These are phyloP conservation scores for Picochlorum sp. DNA, from an alignment of 139 green algal genomes.

Conservation along the genomic window DNA sequence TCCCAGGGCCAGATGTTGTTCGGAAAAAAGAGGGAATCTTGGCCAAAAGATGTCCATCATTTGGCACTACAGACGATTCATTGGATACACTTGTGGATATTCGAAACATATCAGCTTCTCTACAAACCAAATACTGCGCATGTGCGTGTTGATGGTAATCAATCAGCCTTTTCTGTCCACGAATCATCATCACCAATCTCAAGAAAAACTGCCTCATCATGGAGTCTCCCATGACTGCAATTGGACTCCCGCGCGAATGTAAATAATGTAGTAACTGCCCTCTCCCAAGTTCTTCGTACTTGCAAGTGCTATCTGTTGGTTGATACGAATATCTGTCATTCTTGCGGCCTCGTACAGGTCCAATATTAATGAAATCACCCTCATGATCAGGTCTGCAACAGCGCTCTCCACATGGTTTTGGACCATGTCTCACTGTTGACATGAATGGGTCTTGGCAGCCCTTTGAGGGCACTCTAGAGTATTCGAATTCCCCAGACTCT, in stretches of 20 bases:
- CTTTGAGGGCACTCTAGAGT: not conserved
- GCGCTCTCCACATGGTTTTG: not conserved
- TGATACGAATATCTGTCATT: slow-evolving; percentile 3
- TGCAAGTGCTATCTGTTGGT: slow-evolving; percentile 6
- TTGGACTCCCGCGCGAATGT: not conserved
- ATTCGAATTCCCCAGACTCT: slow-evolving; percentile 3
- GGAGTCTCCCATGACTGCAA: slow-evolving; percentile 17
- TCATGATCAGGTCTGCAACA: slow-evolving; percentile 4
- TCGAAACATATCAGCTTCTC: slow-evolving; percentile 17
- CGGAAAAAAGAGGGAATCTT: slow-evolving; percentile 18
- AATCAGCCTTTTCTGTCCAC: slow-evolving; percentile 6
- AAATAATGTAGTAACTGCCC: slow-evolving; percentile 16
- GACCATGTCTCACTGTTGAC: slow-evolving; percentile 3
- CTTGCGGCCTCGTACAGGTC: not conserved
- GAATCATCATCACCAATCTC: slow-evolving; percentile 20
- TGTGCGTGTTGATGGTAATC: slow-evolving; percentile 19
- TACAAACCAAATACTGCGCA: slow-evolving; percentile 11
- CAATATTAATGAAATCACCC: slow-evolving; percentile 6
- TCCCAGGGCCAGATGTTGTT: slow-evolving; percentile 4
- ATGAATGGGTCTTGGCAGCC: slow-evolving; percentile 11
- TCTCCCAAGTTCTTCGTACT: not conserved
- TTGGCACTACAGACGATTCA: not conserved
- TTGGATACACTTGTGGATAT: slow-evolving; percentile 8
- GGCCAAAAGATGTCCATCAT: slow-evolving; percentile 1
- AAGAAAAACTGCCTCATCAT: slow-evolving; percentile 23